Evolutionary conservation across 2,329 filamentous ascomycete species (phyloP), one percentile per base, ranked within the genome.

Genomic region (Drechslerella dactyloides): DNA sequence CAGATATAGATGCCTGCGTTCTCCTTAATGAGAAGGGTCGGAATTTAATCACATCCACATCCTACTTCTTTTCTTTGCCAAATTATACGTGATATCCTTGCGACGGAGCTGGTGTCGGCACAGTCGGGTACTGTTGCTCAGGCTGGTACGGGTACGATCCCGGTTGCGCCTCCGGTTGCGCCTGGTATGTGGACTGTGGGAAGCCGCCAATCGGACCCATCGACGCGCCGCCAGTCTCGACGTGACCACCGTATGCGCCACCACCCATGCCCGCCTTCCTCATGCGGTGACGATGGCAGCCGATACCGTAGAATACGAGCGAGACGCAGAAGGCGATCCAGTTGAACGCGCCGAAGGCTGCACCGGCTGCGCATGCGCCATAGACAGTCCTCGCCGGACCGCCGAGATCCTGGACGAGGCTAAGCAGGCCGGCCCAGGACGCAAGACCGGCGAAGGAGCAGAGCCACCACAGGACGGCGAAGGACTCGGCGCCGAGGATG

Each of bases 381-480:
- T 68, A 73, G 35, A 40, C 61, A 5, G 57, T 68, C 53, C 44
- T 63, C 21, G 13, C 13, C 15, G 30, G 2, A 10, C 42, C 48
- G 33, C 21, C 33, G 42, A 35, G 19, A 19, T 35, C 30, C 21
- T n/a, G 21, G 15, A 8, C 59, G 42, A 52, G 27, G 35, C 35
- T 42, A 44, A 73, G 69, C 21, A 40, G 23, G 42, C 13, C 46
- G 30, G 69, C 61, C 69, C 61, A 73, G 50, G 56, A 48, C 4
- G 69, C 69, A 13, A 73, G 69, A 55, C 69, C 61, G 44, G 69
- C 56, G 62, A 66, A 73, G 23, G 69, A 54, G 62, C 52, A 53
- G 53, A 73, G 69, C 69, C 69, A 73, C 62, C 61, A 73, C 57
- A 73, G 57, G 27, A 73, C 69, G 40, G 62, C 57, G 62, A 73